phyloP scores from a whole-genome alignment of 2,329 filamentous ascomycete species.

The Paecilomyces sp. region DNA sequence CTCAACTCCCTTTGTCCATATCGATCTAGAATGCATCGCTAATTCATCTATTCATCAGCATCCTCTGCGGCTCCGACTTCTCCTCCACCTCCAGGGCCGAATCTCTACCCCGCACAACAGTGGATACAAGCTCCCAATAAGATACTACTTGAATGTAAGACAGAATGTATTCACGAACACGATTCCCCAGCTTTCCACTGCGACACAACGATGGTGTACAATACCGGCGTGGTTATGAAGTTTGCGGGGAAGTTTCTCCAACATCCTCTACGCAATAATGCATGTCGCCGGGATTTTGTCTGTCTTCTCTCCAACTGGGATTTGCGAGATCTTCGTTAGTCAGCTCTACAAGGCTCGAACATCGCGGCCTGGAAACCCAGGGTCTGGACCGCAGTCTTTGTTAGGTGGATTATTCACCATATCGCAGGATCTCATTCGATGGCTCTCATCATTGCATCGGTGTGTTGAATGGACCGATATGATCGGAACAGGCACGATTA shows the following conservation, averaged over 20 bases:
- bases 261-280: not conserved
- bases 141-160: not conserved
- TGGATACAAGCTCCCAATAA: not conserved
- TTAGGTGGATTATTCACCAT: not conserved
- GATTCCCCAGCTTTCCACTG: not conserved
- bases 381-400: not conserved
- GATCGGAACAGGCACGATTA: too few species aligned
- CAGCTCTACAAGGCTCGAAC: not conserved
- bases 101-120: not conserved
- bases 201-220: not conserved
- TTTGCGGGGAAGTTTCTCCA: not conserved
- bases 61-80: not conserved
- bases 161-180: not conserved
- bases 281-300: not conserved
- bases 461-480: too few species aligned
- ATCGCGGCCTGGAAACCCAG: not conserved
- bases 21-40: not conserved
- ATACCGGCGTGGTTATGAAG: not conserved
- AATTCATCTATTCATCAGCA: not conserved
- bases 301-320: not conserved
- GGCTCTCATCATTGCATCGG: too few species aligned
- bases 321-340: not conserved
- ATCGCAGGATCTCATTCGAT: too few species aligned
- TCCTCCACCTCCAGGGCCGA: not conserved
- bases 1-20: not conserved